These are phyloP conservation scores for Elaeis oleifera DNA, from an alignment of 202 grass and related monocot genomes.

Conservation along the genomic window DNA sequence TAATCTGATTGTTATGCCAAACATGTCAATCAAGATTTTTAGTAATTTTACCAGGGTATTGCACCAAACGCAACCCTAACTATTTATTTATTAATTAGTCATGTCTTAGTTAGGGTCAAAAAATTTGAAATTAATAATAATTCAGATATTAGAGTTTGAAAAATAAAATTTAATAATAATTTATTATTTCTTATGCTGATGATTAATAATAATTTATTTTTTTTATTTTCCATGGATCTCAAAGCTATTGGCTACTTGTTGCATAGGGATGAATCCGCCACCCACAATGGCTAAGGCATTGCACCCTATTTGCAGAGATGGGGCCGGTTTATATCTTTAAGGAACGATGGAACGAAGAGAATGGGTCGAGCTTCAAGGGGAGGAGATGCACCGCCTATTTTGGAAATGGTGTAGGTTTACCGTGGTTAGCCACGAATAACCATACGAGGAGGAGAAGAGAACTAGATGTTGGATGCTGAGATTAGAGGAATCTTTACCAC, in stretches of 20 bases:
- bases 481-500: constrained; percentile 74
- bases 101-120: too few relatives aligned
- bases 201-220: too few relatives aligned
- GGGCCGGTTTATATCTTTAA: constrained; percentile 96
- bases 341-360: constrained; percentile 73
- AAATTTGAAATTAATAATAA: too few relatives aligned
- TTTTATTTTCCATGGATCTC: constrained; percentile 94
- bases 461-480: constrained; percentile 53
- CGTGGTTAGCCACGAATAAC: constrained; percentile 64
- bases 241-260: constrained; percentile 78
- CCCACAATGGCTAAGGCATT: constrained; percentile 93
- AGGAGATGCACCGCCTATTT: constrained; percentile 76
- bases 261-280: constrained; percentile 88
- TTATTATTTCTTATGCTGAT: too few relatives aligned
- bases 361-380: constrained; percentile 59
- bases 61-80: too few relatives aligned
- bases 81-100: too few relatives aligned
- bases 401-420: constrained; percentile 81
- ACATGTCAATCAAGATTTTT: too few relatives aligned
- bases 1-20: too few relatives aligned
- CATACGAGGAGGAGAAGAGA: constrained; percentile 59
- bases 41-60: too few relatives aligned
- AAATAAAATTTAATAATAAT: too few relatives aligned
- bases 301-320: constrained; percentile 95
- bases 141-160: too few relatives aligned